Percentiles rank a stretch among this genome's conserved stretches.
These are phyloP conservation scores for Hypoxylon perforatum DNA, from an alignment of 495 filamentous ascomycete genomes.

Conservation along the genomic window DNA sequence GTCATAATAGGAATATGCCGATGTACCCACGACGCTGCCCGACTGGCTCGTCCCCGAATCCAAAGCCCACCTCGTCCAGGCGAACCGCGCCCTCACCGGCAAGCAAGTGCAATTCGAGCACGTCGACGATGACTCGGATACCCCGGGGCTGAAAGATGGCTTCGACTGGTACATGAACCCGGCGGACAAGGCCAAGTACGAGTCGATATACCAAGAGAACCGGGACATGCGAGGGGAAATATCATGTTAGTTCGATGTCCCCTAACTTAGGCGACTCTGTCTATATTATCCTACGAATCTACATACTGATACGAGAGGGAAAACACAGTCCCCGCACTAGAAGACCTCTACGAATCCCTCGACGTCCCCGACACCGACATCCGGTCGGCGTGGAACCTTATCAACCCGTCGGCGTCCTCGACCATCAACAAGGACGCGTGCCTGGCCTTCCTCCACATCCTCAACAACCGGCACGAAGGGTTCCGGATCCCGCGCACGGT, in stretches of 20 bases:
- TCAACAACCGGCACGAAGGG: constrained; percentile 94
- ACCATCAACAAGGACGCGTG: constrained; percentile 94
- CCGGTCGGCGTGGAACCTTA: constrained; percentile 93
- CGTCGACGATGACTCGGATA: constrained; percentile 79
- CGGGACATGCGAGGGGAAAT: constrained; percentile 86
- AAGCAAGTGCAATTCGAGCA: constrained; percentile 83
- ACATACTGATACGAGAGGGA: constrained; percentile 15
- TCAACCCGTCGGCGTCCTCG: constrained; percentile 82
- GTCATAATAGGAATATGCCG: constrained; percentile 77
- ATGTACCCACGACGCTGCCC: constrained; percentile 84
- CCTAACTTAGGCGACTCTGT: not conserved
- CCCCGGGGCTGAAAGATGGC: constrained; percentile 86
- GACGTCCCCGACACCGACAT: constrained; percentile 97
- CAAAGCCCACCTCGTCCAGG: constrained; percentile 95
- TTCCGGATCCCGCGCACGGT: constrained; percentile 94
- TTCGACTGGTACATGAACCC: constrained; percentile 99
- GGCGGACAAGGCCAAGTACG: constrained; percentile 87
- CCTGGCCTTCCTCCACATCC: constrained; percentile 93
- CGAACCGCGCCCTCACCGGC: constrained; percentile 80
- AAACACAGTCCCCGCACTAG: constrained; percentile 75
- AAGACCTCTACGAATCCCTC: constrained; percentile 87
- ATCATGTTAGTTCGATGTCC: constrained; percentile 67
- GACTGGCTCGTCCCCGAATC: constrained; percentile 97
- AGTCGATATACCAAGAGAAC: constrained; percentile 93
- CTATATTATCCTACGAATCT: not conserved